A percentile compares a stretch with the other conserved stretches of the same genome.
Conservation (phyloP, 768 basidiomycete genomes). For the Leccinum imitatum region DNA sequence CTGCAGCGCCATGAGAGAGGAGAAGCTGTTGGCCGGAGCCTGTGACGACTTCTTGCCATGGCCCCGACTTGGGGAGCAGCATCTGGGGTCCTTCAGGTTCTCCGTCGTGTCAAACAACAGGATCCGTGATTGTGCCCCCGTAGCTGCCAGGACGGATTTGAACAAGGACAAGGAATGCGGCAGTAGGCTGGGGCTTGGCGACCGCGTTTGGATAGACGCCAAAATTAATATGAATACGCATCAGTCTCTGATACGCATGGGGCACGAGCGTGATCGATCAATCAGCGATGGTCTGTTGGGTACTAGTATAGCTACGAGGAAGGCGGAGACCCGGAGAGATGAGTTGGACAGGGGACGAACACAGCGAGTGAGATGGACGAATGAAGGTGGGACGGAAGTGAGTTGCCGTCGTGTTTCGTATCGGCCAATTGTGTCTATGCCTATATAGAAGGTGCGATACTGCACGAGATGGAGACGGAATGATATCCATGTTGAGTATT, state of each 20-base stretch:
- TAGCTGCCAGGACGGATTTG: slow-evolving; percentile 21
- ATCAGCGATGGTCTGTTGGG: slow-evolving; percentile 9
- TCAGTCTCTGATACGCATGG: slow-evolving; percentile 14
- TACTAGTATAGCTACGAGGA: background rate
- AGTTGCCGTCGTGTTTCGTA: slow-evolving; percentile 9
- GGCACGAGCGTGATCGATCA: slow-evolving; percentile 13
- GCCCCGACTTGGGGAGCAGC: background rate
- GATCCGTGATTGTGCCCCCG: slow-evolving; percentile 12
- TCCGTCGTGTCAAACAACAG: slow-evolving; percentile 8
- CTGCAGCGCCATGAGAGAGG: slow-evolving; percentile 20
- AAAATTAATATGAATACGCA: slow-evolving; percentile 2
- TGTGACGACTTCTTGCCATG: slow-evolving; percentile 11
- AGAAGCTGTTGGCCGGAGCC: slow-evolving; percentile 14
- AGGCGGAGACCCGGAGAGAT: background rate
- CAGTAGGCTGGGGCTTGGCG: slow-evolving; percentile 25
- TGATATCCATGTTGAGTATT: slow-evolving; percentile 22
- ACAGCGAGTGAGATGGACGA: slow-evolving; percentile 1
- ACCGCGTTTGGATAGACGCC: slow-evolving; percentile 16
- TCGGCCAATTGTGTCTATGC: slow-evolving; percentile 21
- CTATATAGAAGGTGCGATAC: slow-evolving; percentile 18
- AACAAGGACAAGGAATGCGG: slow-evolving; percentile 16
- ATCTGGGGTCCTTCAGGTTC: slow-evolving; percentile 14
- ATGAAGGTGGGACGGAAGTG: slow-evolving; percentile 10
- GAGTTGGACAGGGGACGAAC: background rate
- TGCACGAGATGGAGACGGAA: slow-evolving; percentile 25